Evolutionary conservation across 495 filamentous ascomycete genomes (phyloP).

Genomic region (Bombardia bombarda): DNA sequence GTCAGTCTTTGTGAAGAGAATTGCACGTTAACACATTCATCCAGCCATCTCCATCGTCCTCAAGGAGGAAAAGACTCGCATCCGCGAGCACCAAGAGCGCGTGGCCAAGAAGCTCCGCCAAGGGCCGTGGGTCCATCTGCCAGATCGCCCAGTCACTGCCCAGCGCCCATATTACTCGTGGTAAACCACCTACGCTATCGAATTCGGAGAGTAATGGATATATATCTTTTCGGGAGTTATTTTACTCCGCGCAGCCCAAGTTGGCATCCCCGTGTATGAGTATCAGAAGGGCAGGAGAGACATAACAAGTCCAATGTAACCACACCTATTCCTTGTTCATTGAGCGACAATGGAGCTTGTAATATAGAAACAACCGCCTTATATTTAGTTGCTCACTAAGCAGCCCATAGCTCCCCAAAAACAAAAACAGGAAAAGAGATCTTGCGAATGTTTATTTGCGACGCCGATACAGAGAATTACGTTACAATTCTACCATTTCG

Average conservation of each 20-base stretch:
- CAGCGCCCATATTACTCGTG: slow-evolving; percentile 87
- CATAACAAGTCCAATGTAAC: no score
- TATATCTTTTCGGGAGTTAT: no score
- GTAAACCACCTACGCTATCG: slow-evolving; percentile 37
- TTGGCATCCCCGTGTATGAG: not conserved
- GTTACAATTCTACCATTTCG: no score
- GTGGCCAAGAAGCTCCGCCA: slow-evolving; percentile 61
- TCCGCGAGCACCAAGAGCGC: slow-evolving; percentile 68
- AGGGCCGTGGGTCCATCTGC: slow-evolving; percentile 77
- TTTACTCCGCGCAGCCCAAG: no score
- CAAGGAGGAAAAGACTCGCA: slow-evolving; percentile 86
- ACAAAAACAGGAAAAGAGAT: not conserved
- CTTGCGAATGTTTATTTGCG: no score
- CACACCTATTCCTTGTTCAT: no score
- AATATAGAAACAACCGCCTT: not conserved
- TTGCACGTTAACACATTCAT: slow-evolving; percentile 5
- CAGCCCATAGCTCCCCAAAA: not conserved
- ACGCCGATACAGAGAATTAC: no score
- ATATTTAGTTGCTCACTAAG: not conserved
- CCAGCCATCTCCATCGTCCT: slow-evolving; percentile 69
- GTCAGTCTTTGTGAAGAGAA: not conserved
- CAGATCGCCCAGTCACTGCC: slow-evolving; percentile 64
- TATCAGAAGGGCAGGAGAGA: not conserved
- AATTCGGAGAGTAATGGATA: not conserved
- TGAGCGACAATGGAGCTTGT: not conserved